Evolutionary conservation across 208 protist species (phyloP).

Genomic region (Crithidia fasciculata): DNA sequence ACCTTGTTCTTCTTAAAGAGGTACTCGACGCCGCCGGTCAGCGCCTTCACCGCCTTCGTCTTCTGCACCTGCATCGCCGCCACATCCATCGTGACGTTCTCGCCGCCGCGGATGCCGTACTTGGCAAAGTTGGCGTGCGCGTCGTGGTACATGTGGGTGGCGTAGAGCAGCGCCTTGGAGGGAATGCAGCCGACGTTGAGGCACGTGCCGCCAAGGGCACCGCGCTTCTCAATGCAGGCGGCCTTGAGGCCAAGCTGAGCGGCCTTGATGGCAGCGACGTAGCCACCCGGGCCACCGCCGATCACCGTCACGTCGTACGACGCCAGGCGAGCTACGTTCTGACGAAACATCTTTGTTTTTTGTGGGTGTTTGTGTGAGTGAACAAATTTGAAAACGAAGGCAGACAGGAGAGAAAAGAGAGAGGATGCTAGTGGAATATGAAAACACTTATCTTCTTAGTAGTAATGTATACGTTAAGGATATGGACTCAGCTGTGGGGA

Average conservation of each 20-base stretch:
- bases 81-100: slow-evolving; percentile 94
- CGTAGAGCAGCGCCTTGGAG: slow-evolving; percentile 99
- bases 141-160: slow-evolving; percentile 98
- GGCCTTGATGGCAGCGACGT: slow-evolving; percentile 99
- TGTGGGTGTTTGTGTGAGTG: slow-evolving; percentile 21
- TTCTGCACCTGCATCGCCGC: slow-evolving; percentile 97
- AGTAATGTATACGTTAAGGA: too few relatives aligned
- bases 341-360: slow-evolving; percentile 67
- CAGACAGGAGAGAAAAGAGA: not conserved
- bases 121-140: slow-evolving; percentile 94
- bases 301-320: slow-evolving; percentile 98
- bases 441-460: not conserved
- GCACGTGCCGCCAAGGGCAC: slow-evolving; percentile 98
- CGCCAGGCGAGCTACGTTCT: slow-evolving; percentile 45
- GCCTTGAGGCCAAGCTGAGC: slow-evolving; percentile 99
- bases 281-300: slow-evolving; percentile 99
- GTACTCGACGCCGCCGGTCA: slow-evolving; percentile 98
- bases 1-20: slow-evolving; percentile 99
- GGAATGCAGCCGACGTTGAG: slow-evolving; percentile 99
- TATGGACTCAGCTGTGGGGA: too few relatives aligned
- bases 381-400: not conserved
- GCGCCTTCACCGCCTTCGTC: slow-evolving; percentile 93
- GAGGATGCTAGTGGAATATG: not conserved
- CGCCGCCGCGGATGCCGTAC: slow-evolving; percentile 89
- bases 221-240: slow-evolving; percentile 98